A percentile compares a stretch with the other conserved stretches of the same genome.
phyloP scores from a whole-genome alignment of 805 yeast genomes.

The Candida boleticola region DNA sequence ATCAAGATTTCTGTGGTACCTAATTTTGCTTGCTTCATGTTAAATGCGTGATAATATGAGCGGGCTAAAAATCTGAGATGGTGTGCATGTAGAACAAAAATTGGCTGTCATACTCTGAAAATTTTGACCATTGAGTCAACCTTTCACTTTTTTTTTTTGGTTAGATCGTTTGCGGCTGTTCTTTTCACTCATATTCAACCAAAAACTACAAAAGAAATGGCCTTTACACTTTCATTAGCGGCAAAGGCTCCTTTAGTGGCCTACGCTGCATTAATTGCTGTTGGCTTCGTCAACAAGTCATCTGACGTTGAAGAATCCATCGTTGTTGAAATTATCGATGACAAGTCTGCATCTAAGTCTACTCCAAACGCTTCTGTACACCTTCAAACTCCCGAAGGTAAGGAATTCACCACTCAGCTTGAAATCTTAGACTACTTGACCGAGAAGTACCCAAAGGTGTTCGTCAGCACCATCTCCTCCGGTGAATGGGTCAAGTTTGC shows the following conservation, averaged over 20 bases:
- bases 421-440: slow-evolving; percentile 52
- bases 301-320: slow-evolving; percentile 45
- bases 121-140: no score
- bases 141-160: neutral
- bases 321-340: slow-evolving; percentile 67
- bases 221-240: slow-evolving; percentile 63
- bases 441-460: slow-evolving; percentile 48
- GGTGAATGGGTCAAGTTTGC: slow-evolving; percentile 47
- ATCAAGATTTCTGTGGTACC: no score
- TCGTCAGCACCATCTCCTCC: slow-evolving; percentile 37
- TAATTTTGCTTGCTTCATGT: no score
- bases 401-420: slow-evolving; percentile 38
- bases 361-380: slow-evolving; percentile 44
- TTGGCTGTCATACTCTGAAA: no score
- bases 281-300: slow-evolving; percentile 62
- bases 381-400: slow-evolving; percentile 41
- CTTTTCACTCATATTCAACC: no score
- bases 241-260: slow-evolving; percentile 85
- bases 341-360: slow-evolving; percentile 48
- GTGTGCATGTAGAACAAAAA: no score
- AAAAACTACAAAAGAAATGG: no score
- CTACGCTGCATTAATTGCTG: slow-evolving; percentile 75
- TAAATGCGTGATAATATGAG: no score
- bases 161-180: no score
- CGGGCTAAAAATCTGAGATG: no score